These are phyloP conservation scores for Aspergillus candidus DNA, from an alignment of 2,329 filamentous ascomycete genomes.

Conservation along the genomic window DNA sequence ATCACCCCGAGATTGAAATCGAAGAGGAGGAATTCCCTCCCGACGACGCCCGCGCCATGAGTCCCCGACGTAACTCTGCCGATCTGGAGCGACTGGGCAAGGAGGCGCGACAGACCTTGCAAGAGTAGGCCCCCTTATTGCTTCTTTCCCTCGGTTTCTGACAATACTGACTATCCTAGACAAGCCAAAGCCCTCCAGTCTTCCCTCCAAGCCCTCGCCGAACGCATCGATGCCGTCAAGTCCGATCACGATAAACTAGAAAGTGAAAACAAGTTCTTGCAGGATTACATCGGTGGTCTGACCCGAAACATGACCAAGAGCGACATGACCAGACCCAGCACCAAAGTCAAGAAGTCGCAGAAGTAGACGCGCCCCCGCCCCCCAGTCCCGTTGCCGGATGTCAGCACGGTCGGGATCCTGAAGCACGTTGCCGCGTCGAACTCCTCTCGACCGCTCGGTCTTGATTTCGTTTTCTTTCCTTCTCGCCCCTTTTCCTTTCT, in stretches of 20 bases:
- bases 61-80: slow-evolving; percentile 80
- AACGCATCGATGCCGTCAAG: slow-evolving; percentile 89
- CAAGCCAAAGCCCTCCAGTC: slow-evolving; percentile 86
- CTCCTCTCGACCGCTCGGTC: too few species aligned
- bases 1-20: slow-evolving; percentile 66
- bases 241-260: slow-evolving; percentile 95
- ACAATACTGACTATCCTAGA: slow-evolving; percentile 43
- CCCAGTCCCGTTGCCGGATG: slow-evolving; percentile 3
- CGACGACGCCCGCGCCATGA: slow-evolving; percentile 90
- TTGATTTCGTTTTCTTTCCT: too few species aligned
- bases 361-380: slow-evolving; percentile 23
- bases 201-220: slow-evolving; percentile 80
- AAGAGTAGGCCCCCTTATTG: slow-evolving; percentile 47
- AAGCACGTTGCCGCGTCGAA: too few species aligned
- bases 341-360: slow-evolving; percentile 45
- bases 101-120: slow-evolving; percentile 63
- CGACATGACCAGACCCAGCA: slow-evolving; percentile 50
- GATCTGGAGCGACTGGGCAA: slow-evolving; percentile 83
- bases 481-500: too few species aligned
- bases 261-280: slow-evolving; percentile 92
- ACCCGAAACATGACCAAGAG: slow-evolving; percentile 64
- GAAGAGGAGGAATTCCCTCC: slow-evolving; percentile 71
- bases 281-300: slow-evolving; percentile 95
- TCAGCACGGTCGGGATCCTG: slow-evolving; percentile 8
- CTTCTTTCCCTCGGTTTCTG: slow-evolving; percentile 1